Evolutionary conservation across 305 asterid species (phyloP).

Genomic region (Fraxinus latifolia): DNA sequence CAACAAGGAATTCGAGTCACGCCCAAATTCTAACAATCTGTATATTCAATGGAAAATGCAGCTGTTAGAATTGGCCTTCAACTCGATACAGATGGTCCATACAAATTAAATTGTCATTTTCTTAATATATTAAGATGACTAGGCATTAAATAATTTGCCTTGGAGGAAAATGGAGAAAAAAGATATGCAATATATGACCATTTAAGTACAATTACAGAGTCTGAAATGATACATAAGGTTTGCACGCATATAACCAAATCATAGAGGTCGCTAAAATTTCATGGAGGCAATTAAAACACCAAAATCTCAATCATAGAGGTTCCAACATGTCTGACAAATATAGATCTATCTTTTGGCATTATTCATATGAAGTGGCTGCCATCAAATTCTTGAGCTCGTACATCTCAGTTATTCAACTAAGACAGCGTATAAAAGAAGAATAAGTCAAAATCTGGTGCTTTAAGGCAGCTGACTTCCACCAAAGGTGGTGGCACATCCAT

Average conservation of each 20-base stretch:
- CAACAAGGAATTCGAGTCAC: too few relatives aligned
- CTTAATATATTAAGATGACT: not conserved
- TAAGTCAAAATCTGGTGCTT: not conserved
- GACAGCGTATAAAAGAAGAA: not conserved
- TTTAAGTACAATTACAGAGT: not conserved
- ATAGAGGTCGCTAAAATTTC: not conserved
- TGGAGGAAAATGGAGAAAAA: not conserved
- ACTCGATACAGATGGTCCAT: not conserved
- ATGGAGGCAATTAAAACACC: not conserved
- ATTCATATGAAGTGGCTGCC: not conserved
- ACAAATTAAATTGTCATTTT: not conserved
- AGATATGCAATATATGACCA: not conserved
- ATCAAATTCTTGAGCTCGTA: not conserved
- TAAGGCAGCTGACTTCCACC: not conserved
- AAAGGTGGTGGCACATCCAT: not conserved
- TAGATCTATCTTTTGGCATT: not conserved
- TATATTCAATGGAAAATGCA: not conserved
- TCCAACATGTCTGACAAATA: not conserved
- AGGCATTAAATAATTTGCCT: not conserved
- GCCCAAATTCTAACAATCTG: not conserved
- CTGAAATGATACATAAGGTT: not conserved
- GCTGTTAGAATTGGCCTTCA: not conserved
- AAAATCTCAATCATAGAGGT: slow-evolving; percentile 1
- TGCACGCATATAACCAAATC: not conserved
- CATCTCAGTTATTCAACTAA: not conserved